Base-by-base conservation (phyloP, 352 stramenopile genomes). In the Nothophytophthora sp. region DNA sequence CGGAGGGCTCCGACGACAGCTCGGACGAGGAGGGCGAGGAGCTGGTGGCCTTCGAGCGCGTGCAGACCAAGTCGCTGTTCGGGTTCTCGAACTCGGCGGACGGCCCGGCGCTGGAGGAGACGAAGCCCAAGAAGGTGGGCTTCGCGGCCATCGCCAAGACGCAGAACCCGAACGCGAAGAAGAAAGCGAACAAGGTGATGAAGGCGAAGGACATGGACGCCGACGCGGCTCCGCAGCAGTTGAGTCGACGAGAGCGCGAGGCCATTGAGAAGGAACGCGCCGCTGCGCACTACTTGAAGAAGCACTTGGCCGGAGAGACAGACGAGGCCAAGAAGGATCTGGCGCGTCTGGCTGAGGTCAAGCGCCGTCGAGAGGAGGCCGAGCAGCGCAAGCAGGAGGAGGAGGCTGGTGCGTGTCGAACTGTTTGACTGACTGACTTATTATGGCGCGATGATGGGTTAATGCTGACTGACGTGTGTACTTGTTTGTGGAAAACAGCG, bases 251-350 rank as follows among this genome's bases (percentile, higher is more conserved):
- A 81, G 86, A 96, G 55, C 81, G 86, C 20, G 86, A 96, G 62
- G 80, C 85, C 28, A 80, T 96, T 16, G 86, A 96, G 65, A 93
- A 95, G 73, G 82, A 95, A 54, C 70, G 64, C 0, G 67, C 80
- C 13, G 67, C 75, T 4, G 80, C 81, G 4, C 73, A 74, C 20
- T 96, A 96, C 66, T 22, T 90, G 60, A 92, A 93, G 73, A 85
- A 86, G 38, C 83, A 95, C 62, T 60, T 95, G 55, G 86, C 83
- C 30, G 85, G 85, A 11, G 80, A 95, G 61, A 96, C 86, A 43
- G 83, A 90, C 1, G 85, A 95, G 48, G 82, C 82, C 10, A 95
- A 96, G 73, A 87, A 87, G 52, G 86, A 96, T 55, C 57, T 94
- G 36, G 81, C 75, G 38, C 80, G 86, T 41, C 64, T 96, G 15